A percentile compares a stretch with the other conserved stretches of the same genome.
Evolutionary conservation across 352 stramenopile genomes (phyloP).

Genomic region (Phytophthora macrochlamydospora): DNA sequence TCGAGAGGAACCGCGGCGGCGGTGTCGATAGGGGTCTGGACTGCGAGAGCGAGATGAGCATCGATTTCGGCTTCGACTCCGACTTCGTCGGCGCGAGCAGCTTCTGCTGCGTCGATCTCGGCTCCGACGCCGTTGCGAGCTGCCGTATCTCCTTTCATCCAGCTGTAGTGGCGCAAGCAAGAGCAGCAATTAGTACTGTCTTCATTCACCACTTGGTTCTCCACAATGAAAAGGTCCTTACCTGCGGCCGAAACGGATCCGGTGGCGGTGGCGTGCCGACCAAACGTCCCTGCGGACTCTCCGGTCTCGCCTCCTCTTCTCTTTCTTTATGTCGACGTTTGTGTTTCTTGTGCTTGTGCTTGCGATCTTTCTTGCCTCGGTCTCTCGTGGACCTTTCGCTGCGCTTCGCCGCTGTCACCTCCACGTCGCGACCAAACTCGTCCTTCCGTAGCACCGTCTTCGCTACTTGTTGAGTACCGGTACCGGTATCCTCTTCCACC

Average conservation of each 20-base stretch:
- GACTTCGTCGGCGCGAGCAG: slow-evolving; percentile 6
- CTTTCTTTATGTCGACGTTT: slow-evolving; percentile 29
- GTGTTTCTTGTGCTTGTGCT: slow-evolving; percentile 33
- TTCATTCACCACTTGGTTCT: background rate
- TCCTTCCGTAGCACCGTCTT: slow-evolving; percentile 53
- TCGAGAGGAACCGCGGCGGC: slow-evolving; percentile 14
- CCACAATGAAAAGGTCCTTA: slow-evolving; percentile 15
- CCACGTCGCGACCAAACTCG: slow-evolving; percentile 81
- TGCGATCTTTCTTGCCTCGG: slow-evolving; percentile 22
- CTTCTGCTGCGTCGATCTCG: slow-evolving; percentile 20
- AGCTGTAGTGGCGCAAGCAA: slow-evolving; percentile 30
- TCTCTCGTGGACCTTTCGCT: slow-evolving; percentile 25
- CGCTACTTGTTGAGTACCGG: background rate
- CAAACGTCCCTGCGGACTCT: slow-evolving; percentile 28
- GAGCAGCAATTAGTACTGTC: slow-evolving; percentile 8
- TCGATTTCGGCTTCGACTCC: slow-evolving; percentile 21
- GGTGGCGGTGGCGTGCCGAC: slow-evolving; percentile 53
- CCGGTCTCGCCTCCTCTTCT: slow-evolving; percentile 18
- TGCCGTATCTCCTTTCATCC: slow-evolving; percentile 40
- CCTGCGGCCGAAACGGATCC: slow-evolving; percentile 69
- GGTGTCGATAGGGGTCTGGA: slow-evolving; percentile 2
- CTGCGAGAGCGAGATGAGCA: slow-evolving; percentile 4
- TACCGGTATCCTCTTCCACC: no score
- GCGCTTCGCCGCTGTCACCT: slow-evolving; percentile 17
- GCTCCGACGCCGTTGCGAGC: slow-evolving; percentile 19